Conservation (phyloP, 140 eudicot genomes). For the Erigeron philadelphicus region DNA sequence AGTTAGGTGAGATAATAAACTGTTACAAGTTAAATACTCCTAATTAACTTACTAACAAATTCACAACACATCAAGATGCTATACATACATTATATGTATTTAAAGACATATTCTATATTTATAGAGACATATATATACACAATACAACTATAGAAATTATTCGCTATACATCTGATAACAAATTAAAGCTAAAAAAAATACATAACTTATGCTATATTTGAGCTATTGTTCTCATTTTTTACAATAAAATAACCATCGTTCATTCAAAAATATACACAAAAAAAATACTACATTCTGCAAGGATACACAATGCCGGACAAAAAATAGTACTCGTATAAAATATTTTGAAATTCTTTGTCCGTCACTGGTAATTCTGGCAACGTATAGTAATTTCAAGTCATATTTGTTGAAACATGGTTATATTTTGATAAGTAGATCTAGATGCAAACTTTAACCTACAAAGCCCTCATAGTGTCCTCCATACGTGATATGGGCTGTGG, state of each 20-base stretch:
- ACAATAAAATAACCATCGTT: slow-evolving; percentile 1
- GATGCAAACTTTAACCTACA: slow-evolving; percentile 25
- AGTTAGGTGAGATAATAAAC: too few relatives aligned
- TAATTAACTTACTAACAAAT: background rate
- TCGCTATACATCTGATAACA: slow-evolving; percentile 10
- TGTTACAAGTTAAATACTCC: too few relatives aligned
- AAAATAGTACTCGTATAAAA: background rate
- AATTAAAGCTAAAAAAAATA: slow-evolving; percentile 7
- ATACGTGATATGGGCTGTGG: slow-evolving; percentile 73
- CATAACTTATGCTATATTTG: slow-evolving; percentile 3
- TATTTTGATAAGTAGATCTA: slow-evolving; percentile 5
- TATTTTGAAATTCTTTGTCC: background rate
- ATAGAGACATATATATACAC: slow-evolving; percentile 9
- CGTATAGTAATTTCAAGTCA: background rate
- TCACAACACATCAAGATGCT: background rate
- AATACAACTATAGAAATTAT: background rate
- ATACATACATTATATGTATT: background rate
- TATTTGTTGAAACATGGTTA: background rate
- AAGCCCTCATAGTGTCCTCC: slow-evolving; percentile 74
- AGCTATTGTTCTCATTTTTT: background rate
- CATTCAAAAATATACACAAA: background rate
- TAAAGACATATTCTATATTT: slow-evolving; percentile 7
- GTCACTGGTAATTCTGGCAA: slow-evolving; percentile 5
- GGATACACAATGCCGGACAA: slow-evolving; percentile 3
- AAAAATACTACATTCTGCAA: slow-evolving; percentile 20